phyloP scores from a whole-genome alignment of 495 filamentous ascomycete species.

The Bryoglossum gracile region DNA sequence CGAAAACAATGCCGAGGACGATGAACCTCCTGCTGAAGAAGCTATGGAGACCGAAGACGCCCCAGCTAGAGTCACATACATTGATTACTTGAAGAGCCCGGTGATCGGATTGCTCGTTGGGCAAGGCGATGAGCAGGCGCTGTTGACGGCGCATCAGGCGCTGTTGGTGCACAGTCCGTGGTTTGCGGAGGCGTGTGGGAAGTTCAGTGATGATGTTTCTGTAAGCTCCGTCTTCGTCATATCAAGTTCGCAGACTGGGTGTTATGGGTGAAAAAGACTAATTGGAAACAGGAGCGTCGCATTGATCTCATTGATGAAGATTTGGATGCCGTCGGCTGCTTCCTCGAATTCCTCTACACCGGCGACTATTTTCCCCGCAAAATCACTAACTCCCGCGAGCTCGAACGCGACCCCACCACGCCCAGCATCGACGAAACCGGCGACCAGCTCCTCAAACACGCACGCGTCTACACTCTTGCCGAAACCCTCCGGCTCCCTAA shows the following conservation, averaged over 20 bases:
- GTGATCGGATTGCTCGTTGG: slow-evolving; percentile 75
- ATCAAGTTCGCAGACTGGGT: no score
- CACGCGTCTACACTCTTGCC: slow-evolving; percentile 80
- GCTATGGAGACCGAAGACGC: slow-evolving; percentile 29
- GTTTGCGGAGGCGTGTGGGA: slow-evolving; percentile 54
- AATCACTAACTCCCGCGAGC: slow-evolving; percentile 41
- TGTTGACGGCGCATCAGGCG: slow-evolving; percentile 71
- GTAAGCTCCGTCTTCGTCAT: slow-evolving; percentile 26
- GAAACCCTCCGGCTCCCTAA: slow-evolving; percentile 65
- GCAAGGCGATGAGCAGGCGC: slow-evolving; percentile 46
- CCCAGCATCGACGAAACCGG: slow-evolving; percentile 62
- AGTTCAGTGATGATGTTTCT: slow-evolving; percentile 47
- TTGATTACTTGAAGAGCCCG: slow-evolving; percentile 66
- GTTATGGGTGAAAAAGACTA: no score
- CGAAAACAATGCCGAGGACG: slow-evolving; percentile 14
- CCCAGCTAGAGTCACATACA: slow-evolving; percentile 35
- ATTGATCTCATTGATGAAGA: slow-evolving; percentile 65
- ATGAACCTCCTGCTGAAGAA: slow-evolving; percentile 36
- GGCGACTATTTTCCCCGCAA: slow-evolving; percentile 78
- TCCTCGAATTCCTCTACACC: slow-evolving; percentile 90
- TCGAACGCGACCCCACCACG: slow-evolving; percentile 51
- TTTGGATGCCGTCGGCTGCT: slow-evolving; percentile 75
- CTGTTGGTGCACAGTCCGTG: slow-evolving; percentile 67
- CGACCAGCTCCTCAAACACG: slow-evolving; percentile 74
- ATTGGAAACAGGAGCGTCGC: slow-evolving; percentile 47